A percentile compares a stretch with the other conserved stretches of the same genome.
phyloP scores from a whole-genome alignment of 2,329 filamentous ascomycete genomes.

The Arthrobotrys sphaeroides region DNA sequence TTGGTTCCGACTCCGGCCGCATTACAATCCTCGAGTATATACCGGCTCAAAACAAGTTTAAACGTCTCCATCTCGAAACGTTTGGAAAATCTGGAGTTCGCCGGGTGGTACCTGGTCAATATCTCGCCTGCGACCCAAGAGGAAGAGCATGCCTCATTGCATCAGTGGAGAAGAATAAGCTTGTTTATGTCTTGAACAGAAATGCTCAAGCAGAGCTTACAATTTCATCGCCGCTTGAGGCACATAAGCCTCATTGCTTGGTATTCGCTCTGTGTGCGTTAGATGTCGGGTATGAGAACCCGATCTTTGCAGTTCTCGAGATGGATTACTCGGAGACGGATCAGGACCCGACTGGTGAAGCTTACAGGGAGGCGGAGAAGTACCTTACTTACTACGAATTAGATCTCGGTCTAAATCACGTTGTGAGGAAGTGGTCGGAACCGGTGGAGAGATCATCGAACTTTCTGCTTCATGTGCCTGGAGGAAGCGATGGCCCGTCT shows the following conservation, averaged over 20 bases:
- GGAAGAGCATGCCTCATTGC: slow-evolving; percentile 94
- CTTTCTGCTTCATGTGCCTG: slow-evolving; percentile 92
- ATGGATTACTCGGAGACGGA: slow-evolving; percentile 92
- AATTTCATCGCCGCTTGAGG: slow-evolving; percentile 95
- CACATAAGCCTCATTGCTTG: slow-evolving; percentile 89
- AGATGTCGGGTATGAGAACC: slow-evolving; percentile 96
- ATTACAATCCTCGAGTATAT: slow-evolving; percentile 94
- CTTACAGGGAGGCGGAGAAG: slow-evolving; percentile 83
- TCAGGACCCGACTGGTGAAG: slow-evolving; percentile 86
- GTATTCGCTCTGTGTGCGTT: slow-evolving; percentile 87
- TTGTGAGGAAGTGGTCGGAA: slow-evolving; percentile 96
- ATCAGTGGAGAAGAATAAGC: slow-evolving; percentile 97
- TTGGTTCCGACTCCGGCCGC: slow-evolving; percentile 93
- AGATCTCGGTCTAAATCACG: slow-evolving; percentile 94
- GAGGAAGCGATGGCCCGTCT: slow-evolving; percentile 90
- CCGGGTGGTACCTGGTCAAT: slow-evolving; percentile 93
- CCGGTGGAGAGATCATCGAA: slow-evolving; percentile 88
- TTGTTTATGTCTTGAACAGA: slow-evolving; percentile 97
- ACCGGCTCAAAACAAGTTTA: slow-evolving; percentile 84
- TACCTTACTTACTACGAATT: slow-evolving; percentile 96
- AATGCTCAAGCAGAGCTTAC: slow-evolving; percentile 93
- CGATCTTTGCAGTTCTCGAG: slow-evolving; percentile 93
- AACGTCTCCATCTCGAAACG: slow-evolving; percentile 90
- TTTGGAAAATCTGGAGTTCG: slow-evolving; percentile 97
- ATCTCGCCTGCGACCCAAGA: slow-evolving; percentile 93